Evolutionary conservation across 306 rosid species (phyloP), one percentile per base, ranked within the genome.

Genomic region (Sicyos baderoa): DNA sequence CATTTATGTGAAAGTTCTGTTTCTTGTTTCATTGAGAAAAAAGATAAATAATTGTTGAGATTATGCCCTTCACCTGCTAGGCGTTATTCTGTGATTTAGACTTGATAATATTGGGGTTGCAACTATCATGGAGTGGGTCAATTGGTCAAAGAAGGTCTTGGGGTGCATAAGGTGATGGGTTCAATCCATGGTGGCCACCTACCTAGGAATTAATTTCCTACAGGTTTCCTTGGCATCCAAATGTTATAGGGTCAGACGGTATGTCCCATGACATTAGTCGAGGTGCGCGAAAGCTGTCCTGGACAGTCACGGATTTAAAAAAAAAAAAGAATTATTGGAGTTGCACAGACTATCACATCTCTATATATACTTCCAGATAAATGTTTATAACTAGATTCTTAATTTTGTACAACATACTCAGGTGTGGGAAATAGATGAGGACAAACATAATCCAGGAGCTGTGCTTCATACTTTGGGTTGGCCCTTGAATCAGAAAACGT

Each of bases 381-480:
- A 4, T 6, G 60, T 69, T 27, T 50, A 69, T n/a, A 1, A n/a
- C 7, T 69, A 27, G 45, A 69, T 49, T 35, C 42, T n/a, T 50
- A 32, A 64, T 27, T 69, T 3, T 69, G 69, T 21, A 7, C 72
- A 45, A 65, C 32, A 73, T 76, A 6, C 61, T 65, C 79, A 92
- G 98, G 89, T 92, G 69, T 92, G 98, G 98, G 96, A 92, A 83
- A 82, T 92, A 83, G 88, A 89, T 27, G 87, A 82, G 78, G 76
- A 58, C 71, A 92, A 86, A 52, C 98, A 92, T 75, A 77, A 85
- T 60, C 96, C 95, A 51, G 98, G 98, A 54, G 76, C 86, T 25
- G 93, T 92, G 81, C 74, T 92, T 75, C 98, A 92, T 81, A 92
- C 96, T 12, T 60, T 92, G 75, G 98, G 98, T 68, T 92, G 96